phyloP scores from a whole-genome alignment of 176 grass and related monocot species.

The Alloteropsis semialata region DNA sequence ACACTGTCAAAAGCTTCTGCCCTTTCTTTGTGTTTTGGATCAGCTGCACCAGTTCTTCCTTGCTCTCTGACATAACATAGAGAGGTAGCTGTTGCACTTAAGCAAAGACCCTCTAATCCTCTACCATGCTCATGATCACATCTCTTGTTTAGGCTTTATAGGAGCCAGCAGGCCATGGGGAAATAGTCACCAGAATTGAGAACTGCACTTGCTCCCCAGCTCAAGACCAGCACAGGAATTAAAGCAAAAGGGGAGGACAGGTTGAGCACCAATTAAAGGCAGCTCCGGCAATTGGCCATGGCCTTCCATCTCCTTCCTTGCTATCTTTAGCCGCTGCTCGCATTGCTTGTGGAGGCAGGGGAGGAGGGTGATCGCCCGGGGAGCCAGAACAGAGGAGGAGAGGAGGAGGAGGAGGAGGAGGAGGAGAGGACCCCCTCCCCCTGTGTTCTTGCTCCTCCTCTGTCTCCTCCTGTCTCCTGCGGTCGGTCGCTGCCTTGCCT shows the following conservation, averaged over 20 bases:
- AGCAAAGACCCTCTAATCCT: constrained; percentile 10
- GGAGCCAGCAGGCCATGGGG: background rate
- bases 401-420: too few species aligned
- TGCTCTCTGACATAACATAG: background rate
- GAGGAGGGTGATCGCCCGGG: constrained; percentile 30
- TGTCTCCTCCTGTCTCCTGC: background rate
- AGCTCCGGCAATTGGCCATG: background rate
- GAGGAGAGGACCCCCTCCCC: constrained; percentile 20
- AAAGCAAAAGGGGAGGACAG: constrained; percentile 38
- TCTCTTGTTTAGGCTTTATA: background rate
- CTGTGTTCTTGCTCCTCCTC: constrained; percentile 44
- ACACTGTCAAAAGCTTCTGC: background rate
- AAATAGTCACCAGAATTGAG: background rate
- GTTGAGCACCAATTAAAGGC: constrained; percentile 47
- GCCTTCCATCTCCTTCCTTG: constrained; percentile 14
- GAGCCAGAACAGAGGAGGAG: constrained; percentile 39
- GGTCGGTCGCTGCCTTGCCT: background rate
- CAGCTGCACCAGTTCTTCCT: constrained; percentile 37
- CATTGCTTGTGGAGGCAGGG: constrained; percentile 30
- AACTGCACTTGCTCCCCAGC: constrained; percentile 33
- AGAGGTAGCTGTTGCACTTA: constrained; percentile 38
- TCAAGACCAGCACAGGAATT: constrained; percentile 38
- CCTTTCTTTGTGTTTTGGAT: background rate
- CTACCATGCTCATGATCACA: constrained; percentile 1
- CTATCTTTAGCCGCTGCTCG: constrained; percentile 51